These are phyloP conservation scores for Euryodendron excelsum DNA, from an alignment of 148 eudicot species.

Conservation along the genomic window DNA sequence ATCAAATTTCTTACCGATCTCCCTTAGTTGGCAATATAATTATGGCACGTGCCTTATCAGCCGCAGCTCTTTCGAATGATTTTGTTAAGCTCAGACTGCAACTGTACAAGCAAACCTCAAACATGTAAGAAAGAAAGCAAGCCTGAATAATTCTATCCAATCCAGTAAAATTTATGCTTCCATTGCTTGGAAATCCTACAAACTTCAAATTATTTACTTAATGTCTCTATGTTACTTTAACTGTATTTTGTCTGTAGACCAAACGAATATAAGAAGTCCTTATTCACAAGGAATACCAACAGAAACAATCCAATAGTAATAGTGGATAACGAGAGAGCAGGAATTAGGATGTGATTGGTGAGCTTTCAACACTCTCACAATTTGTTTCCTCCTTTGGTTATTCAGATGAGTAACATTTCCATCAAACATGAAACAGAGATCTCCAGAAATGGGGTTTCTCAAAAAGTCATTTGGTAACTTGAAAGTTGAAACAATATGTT, in stretches of 20 bases:
- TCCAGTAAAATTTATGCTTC: neutral
- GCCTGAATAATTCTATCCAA: neutral
- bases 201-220: neutral
- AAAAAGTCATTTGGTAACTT: neutral
- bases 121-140: constrained; percentile 20
- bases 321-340: no score
- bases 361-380: no score
- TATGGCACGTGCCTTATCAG: constrained; percentile 82
- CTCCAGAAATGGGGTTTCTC: neutral
- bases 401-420: no score
- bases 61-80: constrained; percentile 97
- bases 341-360: no score
- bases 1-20: constrained; percentile 54
- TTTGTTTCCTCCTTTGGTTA: no score
- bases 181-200: neutral
- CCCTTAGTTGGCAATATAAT: constrained; percentile 84
- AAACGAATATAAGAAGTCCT: no score
- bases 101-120: constrained; percentile 44
- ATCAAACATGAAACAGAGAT: neutral
- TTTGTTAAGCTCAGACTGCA: constrained; percentile 81
- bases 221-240: neutral
- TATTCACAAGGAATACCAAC: no score
- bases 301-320: no score
- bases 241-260: neutral
- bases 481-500: neutral